phyloP scores from a whole-genome alignment of 805 yeast genomes.

The Komagataella phaffii region DNA sequence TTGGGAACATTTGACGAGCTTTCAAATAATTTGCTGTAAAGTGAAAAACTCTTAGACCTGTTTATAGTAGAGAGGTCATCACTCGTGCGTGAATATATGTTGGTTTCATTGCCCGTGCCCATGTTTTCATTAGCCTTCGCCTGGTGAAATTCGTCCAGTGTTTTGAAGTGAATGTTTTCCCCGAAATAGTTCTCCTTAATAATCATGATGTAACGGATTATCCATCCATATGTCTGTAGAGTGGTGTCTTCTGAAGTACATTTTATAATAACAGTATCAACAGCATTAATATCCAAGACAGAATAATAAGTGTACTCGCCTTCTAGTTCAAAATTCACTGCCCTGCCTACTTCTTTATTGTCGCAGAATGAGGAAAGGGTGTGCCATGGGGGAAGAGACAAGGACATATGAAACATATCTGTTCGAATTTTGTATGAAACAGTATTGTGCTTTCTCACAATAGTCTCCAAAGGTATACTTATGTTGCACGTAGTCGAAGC shows the following conservation, averaged over 20 bases:
- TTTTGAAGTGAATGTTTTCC: conserved; percentile 66
- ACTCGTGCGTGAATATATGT: not conserved
- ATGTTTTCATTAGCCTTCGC: not conserved
- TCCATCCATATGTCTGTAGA: conserved; percentile 65
- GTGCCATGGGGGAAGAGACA: conserved; percentile 89
- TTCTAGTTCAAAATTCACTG: conserved; percentile 41
- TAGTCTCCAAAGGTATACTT: conserved; percentile 44
- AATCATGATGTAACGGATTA: conserved; percentile 60
- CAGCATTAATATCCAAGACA: conserved; percentile 47
- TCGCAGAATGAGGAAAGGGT: conserved; percentile 63
- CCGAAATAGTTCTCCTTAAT: conserved; percentile 88
- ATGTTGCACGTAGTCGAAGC: conserved; percentile 31
- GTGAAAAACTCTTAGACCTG: not conserved
- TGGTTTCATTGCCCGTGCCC: not conserved
- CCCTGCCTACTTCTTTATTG: conserved; percentile 50
- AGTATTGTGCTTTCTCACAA: conserved; percentile 36
- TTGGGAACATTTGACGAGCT: not conserved
- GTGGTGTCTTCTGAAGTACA: conserved; percentile 56
- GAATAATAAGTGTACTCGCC: conserved; percentile 58
- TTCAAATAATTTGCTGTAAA: not conserved
- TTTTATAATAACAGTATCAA: conserved; percentile 55
- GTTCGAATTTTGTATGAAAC: conserved; percentile 40
- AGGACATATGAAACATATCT: conserved; percentile 41
- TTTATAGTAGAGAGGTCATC: not conserved
- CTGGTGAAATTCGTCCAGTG: conserved; percentile 57